Evolutionary conservation across 805 yeast species (phyloP).

Genomic region (Wickerhamomyces mucosus): DNA sequence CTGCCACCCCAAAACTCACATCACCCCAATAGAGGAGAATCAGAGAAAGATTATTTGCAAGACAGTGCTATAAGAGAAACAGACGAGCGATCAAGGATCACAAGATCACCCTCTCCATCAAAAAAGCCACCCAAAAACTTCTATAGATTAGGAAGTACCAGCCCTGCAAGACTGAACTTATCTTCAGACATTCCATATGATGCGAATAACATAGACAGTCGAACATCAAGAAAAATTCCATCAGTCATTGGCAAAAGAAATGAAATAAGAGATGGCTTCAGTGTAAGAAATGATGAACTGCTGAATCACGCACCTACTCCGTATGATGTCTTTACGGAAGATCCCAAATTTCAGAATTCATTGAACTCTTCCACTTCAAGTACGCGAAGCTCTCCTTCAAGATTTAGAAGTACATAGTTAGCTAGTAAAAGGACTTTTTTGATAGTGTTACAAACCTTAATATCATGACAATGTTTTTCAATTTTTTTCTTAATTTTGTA

Average conservation of each 20-base stretch:
- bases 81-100: no score
- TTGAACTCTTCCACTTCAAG: slow-evolving; percentile 4
- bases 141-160: slow-evolving; percentile 9
- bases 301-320: slow-evolving; percentile 34
- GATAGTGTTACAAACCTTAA: background rate
- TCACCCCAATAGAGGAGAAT: no score
- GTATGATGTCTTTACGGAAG: slow-evolving; percentile 21
- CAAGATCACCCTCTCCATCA: slow-evolving; percentile 10
- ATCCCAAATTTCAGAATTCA: slow-evolving; percentile 3
- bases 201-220: slow-evolving; percentile 9
- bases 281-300: slow-evolving; percentile 3
- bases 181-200: slow-evolving; percentile 15
- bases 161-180: slow-evolving; percentile 10
- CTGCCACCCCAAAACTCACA: slow-evolving; percentile 1
- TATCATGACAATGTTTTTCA: background rate
- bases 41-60: no score
- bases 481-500: background rate
- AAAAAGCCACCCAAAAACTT: slow-evolving; percentile 14
- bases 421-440: background rate
- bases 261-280: no score
- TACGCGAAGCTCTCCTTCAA: background rate
- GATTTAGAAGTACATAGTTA: background rate
- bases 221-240: slow-evolving; percentile 1
- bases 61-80: no score
- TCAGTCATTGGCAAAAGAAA: slow-evolving; percentile 2